A percentile compares a stretch with the other conserved stretches of the same genome.
phyloP scores from a whole-genome alignment of 305 asterid genomes.

The Fraxinus greggii region DNA sequence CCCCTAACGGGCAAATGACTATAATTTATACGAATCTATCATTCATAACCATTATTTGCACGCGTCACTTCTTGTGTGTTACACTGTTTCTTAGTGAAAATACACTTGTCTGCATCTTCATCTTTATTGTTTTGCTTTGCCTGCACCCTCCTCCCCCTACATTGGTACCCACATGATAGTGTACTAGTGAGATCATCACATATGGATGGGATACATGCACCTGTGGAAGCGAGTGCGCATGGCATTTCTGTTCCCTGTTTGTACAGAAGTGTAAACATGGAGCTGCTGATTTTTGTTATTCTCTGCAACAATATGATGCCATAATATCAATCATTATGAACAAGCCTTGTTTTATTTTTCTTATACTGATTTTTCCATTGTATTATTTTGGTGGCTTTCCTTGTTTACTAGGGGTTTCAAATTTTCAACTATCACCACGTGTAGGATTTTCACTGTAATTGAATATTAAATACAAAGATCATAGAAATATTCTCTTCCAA shows the following conservation, averaged over 20 bases:
- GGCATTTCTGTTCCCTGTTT: neutral
- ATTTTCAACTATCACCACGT: neutral
- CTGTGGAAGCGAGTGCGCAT: neutral
- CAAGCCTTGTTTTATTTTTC: conserved; percentile 1
- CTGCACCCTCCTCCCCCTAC: neutral
- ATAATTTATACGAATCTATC: neutral
- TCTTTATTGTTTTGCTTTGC: neutral
- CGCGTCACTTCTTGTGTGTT: neutral
- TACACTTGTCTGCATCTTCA: neutral
- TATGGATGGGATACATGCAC: neutral
- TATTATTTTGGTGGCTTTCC: neutral
- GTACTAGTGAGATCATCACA: neutral
- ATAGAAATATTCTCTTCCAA: neutral
- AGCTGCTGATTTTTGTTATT: neutral
- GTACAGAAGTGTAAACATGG: neutral
- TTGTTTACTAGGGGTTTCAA: neutral
- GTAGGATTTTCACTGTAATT: neutral
- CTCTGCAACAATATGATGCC: neutral
- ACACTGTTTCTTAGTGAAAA: neutral
- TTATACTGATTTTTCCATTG: neutral
- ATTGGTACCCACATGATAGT: neutral
- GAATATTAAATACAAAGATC: neutral
- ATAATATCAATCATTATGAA: neutral
- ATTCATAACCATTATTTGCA: neutral
- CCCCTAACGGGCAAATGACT: neutral